Percentiles rank a stretch among this genome's conserved stretches.
Conservation (phyloP, 805 yeast genomes). For the Barnettozyma siamensis region DNA sequence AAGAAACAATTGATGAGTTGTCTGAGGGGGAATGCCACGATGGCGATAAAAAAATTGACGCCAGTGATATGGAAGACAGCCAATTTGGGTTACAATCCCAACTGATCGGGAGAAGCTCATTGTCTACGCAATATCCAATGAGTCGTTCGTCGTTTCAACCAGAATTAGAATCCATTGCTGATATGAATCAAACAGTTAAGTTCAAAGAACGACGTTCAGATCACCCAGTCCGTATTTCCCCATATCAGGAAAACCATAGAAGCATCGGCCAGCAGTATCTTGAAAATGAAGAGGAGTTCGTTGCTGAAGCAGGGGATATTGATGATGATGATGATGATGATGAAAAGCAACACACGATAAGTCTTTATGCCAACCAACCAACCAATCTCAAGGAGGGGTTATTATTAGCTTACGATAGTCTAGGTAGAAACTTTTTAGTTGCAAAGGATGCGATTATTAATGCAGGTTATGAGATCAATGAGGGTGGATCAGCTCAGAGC, state of each 20-base stretch:
- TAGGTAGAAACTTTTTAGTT: slow-evolving; percentile 59
- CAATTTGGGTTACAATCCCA: slow-evolving; percentile 14
- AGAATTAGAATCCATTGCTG: slow-evolving; percentile 22
- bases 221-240: not conserved
- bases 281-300: too few species aligned
- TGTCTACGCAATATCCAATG: slow-evolving; percentile 14
- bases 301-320: too few species aligned
- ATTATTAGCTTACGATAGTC: slow-evolving; percentile 62
- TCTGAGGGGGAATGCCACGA: slow-evolving; percentile 32
- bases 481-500: slow-evolving; percentile 58
- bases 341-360: slow-evolving; percentile 40
- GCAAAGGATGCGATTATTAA: slow-evolving; percentile 59
- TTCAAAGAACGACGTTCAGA: not conserved
- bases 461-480: slow-evolving; percentile 57
- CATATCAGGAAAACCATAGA: not conserved
- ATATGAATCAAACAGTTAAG: slow-evolving; percentile 11
- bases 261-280: not conserved
- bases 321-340: slow-evolving; percentile 12
- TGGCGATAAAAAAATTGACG: slow-evolving; percentile 24
- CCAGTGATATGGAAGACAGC: slow-evolving; percentile 20
- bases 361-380: slow-evolving; percentile 86
- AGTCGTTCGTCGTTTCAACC: slow-evolving; percentile 24
- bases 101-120: slow-evolving; percentile 21
- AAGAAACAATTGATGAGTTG: slow-evolving; percentile 26
- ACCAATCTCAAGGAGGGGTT: slow-evolving; percentile 64